Base-by-base conservation (phyloP, 257 asterid species). In the Knoxia roxburghii region DNA sequence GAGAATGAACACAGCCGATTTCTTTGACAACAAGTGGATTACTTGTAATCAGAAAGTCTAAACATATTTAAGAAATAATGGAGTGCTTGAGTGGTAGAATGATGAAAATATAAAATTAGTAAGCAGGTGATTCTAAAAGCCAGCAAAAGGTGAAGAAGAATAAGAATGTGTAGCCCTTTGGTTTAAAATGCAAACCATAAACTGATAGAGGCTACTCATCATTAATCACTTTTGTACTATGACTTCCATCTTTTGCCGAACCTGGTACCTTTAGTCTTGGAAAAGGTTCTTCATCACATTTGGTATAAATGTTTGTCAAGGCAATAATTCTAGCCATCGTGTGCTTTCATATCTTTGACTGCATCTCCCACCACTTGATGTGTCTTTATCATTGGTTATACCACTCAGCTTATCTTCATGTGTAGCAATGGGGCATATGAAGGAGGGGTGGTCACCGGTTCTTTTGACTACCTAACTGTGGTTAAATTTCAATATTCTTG, bases 291-390 rank as follows among this genome's bases (percentile, higher is more conserved):
- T 61, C 40, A 7, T 39, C n/a, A 35, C 26, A 43, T 11, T 39
- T n/a, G 20, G 2, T 23, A n/a, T 23, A 2, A 15, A 6, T 27
- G 33, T 69, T 63, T 43, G 32, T 20, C 15, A 27, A 26, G 43
- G 69, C 69, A 33, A 51, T 53, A 48, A 46, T 57, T 29, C 26
- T 14, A 57, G 63, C 43, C 30, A 30, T 57, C 40, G 21, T 49
- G 33, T 50, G 40, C 60, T 32, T 62, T 64, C 37, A 27, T 35
- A 35, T 35, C 63, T 67, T 29, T 48, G 58, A 46, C 39, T 29
- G n/a, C 29, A 24, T 52, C 27, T 37, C 40, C 29, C 14, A 17
- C 15, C 56, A 26, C 57, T n/a, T 45, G 35, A 13, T 33, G 10
- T 33, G 51, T 35, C 39, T 52, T 35, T 23, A 7, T 66, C 62